phyloP scores from a whole-genome alignment of 2,329 filamentous ascomycete species.

The Pestalotiopsis sp. region DNA sequence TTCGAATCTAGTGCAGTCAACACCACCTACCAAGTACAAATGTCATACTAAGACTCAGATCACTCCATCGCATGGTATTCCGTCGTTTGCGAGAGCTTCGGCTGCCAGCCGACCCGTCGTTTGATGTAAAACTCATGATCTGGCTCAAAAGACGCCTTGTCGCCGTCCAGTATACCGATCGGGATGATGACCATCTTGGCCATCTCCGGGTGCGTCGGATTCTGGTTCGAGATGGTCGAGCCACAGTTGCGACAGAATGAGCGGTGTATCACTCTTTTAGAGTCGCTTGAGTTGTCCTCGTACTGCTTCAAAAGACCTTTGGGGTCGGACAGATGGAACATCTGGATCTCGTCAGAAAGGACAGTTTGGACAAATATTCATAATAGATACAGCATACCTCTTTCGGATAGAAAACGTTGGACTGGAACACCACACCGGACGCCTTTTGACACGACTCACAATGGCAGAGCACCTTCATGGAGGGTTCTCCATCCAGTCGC shows the following conservation, averaged over 20 bases:
- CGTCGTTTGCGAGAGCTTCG: not conserved
- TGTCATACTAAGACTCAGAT: not conserved
- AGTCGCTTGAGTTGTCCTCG: not conserved
- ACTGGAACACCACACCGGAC: not conserved
- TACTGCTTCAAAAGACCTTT: not conserved
- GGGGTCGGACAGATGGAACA: not conserved
- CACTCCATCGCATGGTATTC: not conserved
- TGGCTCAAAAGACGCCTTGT: not conserved
- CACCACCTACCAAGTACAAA: not conserved
- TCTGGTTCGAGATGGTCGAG: not conserved
- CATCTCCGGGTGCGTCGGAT: not conserved
- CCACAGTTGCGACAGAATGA: not conserved
- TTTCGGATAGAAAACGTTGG: not conserved
- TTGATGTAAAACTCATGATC: not conserved
- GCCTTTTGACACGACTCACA: not conserved
- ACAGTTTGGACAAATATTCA: not conserved
- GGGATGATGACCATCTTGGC: not conserved
- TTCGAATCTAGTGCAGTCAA: not conserved
- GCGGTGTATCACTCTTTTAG: not conserved
- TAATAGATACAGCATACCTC: not conserved
- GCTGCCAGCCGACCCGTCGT: not conserved
- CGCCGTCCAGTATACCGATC: not conserved
- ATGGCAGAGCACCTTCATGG: not conserved
- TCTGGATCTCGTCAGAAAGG: not conserved
- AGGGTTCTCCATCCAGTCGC: not conserved